A percentile compares a stretch with the other conserved stretches of the same genome.
phyloP scores from a whole-genome alignment of 1,139 yeast species.

The Debaryomyces fabryi region DNA sequence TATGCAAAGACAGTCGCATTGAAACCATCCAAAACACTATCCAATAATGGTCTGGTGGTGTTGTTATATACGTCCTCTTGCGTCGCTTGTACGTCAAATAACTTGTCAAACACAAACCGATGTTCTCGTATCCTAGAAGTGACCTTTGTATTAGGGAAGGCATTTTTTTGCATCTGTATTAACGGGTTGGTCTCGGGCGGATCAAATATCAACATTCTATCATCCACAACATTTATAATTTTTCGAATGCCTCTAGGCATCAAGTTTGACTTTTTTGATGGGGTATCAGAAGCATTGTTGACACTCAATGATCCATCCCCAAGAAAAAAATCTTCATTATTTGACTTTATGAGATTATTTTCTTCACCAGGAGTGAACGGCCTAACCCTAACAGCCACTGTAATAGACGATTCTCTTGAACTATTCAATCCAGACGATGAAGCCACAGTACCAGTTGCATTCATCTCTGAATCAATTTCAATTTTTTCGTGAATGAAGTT shows the following conservation, averaged over 20 bases:
- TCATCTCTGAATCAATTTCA: constrained; percentile 6
- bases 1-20: constrained; percentile 95
- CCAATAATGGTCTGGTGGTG: constrained; percentile 74
- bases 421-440: constrained; percentile 5
- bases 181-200: constrained; percentile 80
- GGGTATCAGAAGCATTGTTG: constrained; percentile 14
- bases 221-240: constrained; percentile 83
- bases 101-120: constrained; percentile 77
- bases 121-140: constrained; percentile 69
- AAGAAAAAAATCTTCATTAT: constrained; percentile 44
- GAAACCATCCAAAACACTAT: constrained; percentile 77
- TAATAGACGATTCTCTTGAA: constrained; percentile 64
- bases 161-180: constrained; percentile 59
- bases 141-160: constrained; percentile 45
- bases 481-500: constrained; percentile 1
- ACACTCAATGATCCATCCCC: constrained; percentile 58
- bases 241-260: constrained; percentile 63
- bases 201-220: constrained; percentile 84
- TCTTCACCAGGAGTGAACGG: constrained; percentile 73
- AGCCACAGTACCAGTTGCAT: constrained; percentile 1
- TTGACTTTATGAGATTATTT: constrained; percentile 42
- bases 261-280: constrained; percentile 16
- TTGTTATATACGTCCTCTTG: constrained; percentile 69
- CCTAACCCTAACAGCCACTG: constrained; percentile 81
- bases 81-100: constrained; percentile 65